Percentiles rank a stretch among this genome's conserved stretches.
Evolutionary conservation across 495 filamentous ascomycete species (phyloP).

Genomic region (Paragyromitra xinjiangensis): DNA sequence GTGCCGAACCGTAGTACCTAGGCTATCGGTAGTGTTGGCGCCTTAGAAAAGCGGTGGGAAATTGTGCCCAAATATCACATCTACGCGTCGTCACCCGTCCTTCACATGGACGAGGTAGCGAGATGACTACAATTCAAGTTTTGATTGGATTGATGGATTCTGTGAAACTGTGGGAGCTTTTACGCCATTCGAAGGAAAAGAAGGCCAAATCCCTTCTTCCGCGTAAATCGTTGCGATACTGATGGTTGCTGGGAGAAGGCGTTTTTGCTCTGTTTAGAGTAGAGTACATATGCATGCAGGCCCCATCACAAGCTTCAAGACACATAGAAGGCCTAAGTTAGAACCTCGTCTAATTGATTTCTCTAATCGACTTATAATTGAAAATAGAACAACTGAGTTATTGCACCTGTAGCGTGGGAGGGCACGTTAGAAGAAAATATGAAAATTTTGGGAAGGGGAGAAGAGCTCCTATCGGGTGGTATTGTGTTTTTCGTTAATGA

Average conservation of each 20-base stretch:
- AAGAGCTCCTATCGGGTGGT: neutral
- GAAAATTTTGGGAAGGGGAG: neutral
- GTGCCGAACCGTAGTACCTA: neutral
- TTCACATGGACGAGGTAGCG: neutral
- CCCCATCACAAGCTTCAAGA: neutral
- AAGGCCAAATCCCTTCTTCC: neutral
- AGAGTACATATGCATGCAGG: neutral
- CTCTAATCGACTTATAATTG: neutral
- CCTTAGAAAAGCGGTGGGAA: conserved; percentile 2
- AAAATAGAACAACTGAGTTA: neutral
- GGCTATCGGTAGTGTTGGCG: neutral
- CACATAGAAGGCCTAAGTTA: neutral
- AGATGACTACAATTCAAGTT: neutral
- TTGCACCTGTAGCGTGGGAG: neutral
- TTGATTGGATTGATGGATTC: neutral
- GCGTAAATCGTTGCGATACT: neutral
- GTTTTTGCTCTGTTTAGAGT: neutral
- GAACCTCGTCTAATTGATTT: neutral
- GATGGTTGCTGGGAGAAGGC: neutral
- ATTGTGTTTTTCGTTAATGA: no score
- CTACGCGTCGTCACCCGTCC: neutral
- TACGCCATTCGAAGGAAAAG: neutral
- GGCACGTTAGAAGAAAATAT: neutral
- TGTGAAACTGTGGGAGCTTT: neutral
- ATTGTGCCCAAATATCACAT: neutral